These are phyloP conservation scores for Phallus indusiatus DNA, from an alignment of 768 basidiomycete species.

Conservation along the genomic window DNA sequence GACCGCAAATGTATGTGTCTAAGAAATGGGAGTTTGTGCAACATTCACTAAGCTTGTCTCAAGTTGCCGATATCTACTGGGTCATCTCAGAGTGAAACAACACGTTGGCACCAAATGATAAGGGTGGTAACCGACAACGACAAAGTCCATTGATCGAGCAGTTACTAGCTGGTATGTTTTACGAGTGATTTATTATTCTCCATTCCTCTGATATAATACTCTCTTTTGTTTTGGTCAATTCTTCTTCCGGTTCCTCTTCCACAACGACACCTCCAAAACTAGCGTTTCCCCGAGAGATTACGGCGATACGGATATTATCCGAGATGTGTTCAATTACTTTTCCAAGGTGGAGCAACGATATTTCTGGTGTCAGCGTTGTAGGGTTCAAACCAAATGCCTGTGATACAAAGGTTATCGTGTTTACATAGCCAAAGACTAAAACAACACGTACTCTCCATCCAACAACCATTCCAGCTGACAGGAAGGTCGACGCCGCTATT, in stretches of 20 bases:
- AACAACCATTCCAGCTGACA: constrained; percentile 17
- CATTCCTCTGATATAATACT: neutral
- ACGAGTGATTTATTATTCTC: constrained; percentile 2
- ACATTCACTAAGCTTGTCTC: no score
- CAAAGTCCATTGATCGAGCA: no score
- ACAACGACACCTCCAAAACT: constrained; percentile 1
- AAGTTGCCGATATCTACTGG: no score
- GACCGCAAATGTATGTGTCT: no score
- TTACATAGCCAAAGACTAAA: neutral
- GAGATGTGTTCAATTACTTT: neutral
- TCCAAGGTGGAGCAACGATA: constrained; percentile 3
- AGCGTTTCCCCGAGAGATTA: constrained; percentile 1
- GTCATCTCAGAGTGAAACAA: no score
- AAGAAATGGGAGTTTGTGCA: no score
- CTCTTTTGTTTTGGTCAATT: neutral
- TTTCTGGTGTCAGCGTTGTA: constrained; percentile 5
- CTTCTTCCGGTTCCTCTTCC: neutral
- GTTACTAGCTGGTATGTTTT: neutral
- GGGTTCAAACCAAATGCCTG: constrained; percentile 8
- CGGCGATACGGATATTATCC: neutral
- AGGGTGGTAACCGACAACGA: no score
- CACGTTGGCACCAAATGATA: no score
- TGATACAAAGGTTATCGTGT: neutral
- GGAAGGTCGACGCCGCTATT: constrained; percentile 12
- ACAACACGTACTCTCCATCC: constrained; percentile 26